These are phyloP conservation scores for Rhodocollybia butyracea DNA, from an alignment of 768 basidiomycete species.

Conservation along the genomic window DNA sequence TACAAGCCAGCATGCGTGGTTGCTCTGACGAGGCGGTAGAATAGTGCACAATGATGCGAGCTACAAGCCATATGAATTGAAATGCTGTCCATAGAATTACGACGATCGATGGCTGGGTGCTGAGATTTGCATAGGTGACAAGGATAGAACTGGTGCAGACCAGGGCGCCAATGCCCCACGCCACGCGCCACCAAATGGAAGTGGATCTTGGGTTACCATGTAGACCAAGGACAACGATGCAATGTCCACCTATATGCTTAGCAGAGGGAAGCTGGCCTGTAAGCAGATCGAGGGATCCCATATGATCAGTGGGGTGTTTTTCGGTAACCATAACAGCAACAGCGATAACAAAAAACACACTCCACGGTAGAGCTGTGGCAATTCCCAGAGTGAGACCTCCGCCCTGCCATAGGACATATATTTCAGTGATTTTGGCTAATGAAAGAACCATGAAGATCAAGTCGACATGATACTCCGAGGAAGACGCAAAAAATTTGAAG, in stretches of 20 bases:
- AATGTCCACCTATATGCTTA: slow-evolving; percentile 14
- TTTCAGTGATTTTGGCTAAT: slow-evolving; percentile 17
- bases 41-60: slow-evolving; percentile 20
- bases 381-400: slow-evolving; percentile 4
- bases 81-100: slow-evolving; percentile 20
- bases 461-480: not conserved
- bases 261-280: slow-evolving; percentile 20
- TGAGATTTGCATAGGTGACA: no score
- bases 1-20: no score
- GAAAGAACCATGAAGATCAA: slow-evolving; percentile 12
- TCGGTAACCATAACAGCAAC: no score
- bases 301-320: no score
- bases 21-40: no score
- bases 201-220: slow-evolving; percentile 12
- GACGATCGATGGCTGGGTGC: slow-evolving; percentile 10
- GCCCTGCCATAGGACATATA: slow-evolving; percentile 15
- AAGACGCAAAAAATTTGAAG: slow-evolving; percentile 10
- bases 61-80: slow-evolving; percentile 22
- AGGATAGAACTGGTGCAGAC: no score
- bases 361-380: slow-evolving; percentile 12
- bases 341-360: no score
- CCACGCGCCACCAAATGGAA: no score
- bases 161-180: no score
- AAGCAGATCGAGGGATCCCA: no score
- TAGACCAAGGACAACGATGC: slow-evolving; percentile 21